Evolutionary conservation across 1,284 basidiomycete species (phyloP), one percentile per base, ranked within the genome.

Genomic region (Termitomyces sp.): DNA sequence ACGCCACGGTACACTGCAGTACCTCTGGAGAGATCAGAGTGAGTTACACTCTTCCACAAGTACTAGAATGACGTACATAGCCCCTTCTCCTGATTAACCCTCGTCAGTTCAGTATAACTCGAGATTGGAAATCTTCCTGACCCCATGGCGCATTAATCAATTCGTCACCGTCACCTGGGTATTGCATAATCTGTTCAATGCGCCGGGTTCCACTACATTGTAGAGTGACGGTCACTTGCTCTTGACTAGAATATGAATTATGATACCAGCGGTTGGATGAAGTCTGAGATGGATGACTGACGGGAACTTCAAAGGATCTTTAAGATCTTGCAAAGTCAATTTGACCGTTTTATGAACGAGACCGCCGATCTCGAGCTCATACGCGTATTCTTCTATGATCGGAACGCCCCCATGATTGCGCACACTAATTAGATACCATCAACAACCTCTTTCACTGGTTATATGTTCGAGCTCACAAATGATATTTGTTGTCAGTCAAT

Each of bases 131-230:
- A 45, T 9, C 18, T 8, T 35, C 53, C 64, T 30, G 43, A 68
- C 66, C 67, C 78, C 78, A 79, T 18, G 76, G 77, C 14, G 77
- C 76, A 54, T 79, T 77, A 57, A 79, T 76, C 39, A 81, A 65
- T 56, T 81, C 79, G 55, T 81, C 79, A 18, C 79, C 79, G 33
- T 81, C 78, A n/a, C 79, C 79, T 5, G 79, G 79, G 56, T 80
- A 80, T 54, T 77, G 67, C 24, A 66, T 62, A 45, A 80, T 80
- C 59, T 81, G 79, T 52, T 80, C 78, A 7, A 79, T 71, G 24
- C 77, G 75, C 18, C 79, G 68, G 0, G 77, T 80, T 14, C 79
- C 78, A 46, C 75, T 78, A 62, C 79, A 81, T 58, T 80, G 79
- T 11, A 81, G 60, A 10, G 78, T 80, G 24, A 80, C 73, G 0